phyloP scores from a whole-genome alignment of 768 basidiomycete species.

The Naematelia aurantialba region DNA sequence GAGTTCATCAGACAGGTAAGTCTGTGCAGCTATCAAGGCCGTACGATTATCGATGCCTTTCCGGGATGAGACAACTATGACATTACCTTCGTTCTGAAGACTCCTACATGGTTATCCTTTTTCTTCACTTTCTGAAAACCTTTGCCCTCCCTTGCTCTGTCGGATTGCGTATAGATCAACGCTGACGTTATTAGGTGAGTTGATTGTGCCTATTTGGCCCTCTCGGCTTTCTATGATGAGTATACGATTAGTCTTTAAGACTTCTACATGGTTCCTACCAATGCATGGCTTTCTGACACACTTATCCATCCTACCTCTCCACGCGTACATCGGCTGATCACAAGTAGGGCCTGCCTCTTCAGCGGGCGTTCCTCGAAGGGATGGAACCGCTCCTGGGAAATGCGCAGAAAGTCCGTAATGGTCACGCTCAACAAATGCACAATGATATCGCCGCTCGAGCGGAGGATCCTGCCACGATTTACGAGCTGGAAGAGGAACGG shows the following conservation, averaged over 20 bases:
- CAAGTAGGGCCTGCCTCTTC: constrained; percentile 61
- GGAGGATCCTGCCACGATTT: constrained; percentile 22
- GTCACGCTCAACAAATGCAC: constrained; percentile 4
- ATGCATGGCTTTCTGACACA: constrained; percentile 54
- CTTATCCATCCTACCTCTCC: constrained; percentile 6
- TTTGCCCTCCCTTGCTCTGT: constrained; percentile 3
- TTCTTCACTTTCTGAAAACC: constrained; percentile 51
- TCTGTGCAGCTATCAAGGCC: not conserved
- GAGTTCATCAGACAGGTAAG: constrained; percentile 45
- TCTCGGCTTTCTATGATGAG: constrained; percentile 57
- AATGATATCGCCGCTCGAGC: not conserved
- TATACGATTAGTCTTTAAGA: constrained; percentile 75
- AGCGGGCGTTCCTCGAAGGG: constrained; percentile 71
- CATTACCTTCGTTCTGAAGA: constrained; percentile 53
- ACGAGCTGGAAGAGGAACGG: constrained; percentile 41
- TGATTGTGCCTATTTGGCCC: constrained; percentile 51
- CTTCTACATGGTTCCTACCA: constrained; percentile 50
- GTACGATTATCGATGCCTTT: not conserved
- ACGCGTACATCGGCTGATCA: constrained; percentile 19
- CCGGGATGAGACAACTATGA: constrained; percentile 49
- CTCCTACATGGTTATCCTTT: constrained; percentile 47
- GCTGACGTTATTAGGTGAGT: constrained; percentile 47
- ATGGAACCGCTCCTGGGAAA: constrained; percentile 79
- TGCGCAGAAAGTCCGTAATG: constrained; percentile 13
- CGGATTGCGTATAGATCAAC: not conserved